Base-by-base conservation (phyloP, 352 stramenopile species). In the Globisporangium polare region DNA sequence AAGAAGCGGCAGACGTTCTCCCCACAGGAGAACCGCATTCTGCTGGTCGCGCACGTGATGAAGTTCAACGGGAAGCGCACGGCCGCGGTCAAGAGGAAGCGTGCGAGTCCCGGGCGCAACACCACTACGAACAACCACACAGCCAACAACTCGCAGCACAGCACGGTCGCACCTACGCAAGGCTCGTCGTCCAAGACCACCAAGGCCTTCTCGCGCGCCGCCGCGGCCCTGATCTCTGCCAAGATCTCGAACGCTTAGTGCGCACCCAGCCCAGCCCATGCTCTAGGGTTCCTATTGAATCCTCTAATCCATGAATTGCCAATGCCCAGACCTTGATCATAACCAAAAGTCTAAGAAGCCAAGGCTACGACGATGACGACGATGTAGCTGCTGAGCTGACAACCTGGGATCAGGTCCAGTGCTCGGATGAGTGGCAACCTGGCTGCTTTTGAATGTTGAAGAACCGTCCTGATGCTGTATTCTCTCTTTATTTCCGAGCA, bases 11-110 rank as follows among this genome's bases (percentile, higher is more conserved):
- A 73, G 43, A 64, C 29, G 35, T 73, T 71, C 53, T 73, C 58
- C 3, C 29, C n/a, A 0, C 47, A 73, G 42, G 67, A 73, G 55
- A 71, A 69, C 9, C 35, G 45, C 0, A 49, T 77, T 0, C 26
- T 77, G 18, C 59, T 77, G 0, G 66, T 77, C 0, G 59, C 61
- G 7, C 63, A 77, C 29, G 63, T 77, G 31, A 59, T 58, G 12
- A 74, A 72, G 42, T 71, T 60, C 46, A 70, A 70, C 26, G 29
- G 2, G 12, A 37, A 39, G 9, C 17, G 47, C 13, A n/a, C 37
- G 15, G 13, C 37, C 37, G 37, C 15, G 37, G 37, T 43, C 37
- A 43, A 43, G 37, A 18, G 37, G 13, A 43, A 43, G 15, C 37
- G 37, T 13, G 15, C 37, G 15, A 43, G 37, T 6, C 37, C 37